Conservation (phyloP, 2,329 filamentous ascomycete species). For the Daldinia sp. region DNA sequence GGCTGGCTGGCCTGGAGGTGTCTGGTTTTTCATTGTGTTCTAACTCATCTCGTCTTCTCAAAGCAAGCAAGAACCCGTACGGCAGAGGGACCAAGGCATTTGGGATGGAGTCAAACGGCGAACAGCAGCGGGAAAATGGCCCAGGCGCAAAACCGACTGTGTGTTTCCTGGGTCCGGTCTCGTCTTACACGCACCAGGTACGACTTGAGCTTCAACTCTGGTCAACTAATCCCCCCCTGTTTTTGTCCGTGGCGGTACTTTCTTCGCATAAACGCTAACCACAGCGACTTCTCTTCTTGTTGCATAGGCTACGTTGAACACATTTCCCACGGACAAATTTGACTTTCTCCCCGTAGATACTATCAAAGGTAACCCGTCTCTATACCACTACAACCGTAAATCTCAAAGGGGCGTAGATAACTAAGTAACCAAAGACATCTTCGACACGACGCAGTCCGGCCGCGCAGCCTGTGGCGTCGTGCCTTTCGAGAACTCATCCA, state of each 20-base stretch:
- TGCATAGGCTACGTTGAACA: conserved; percentile 55
- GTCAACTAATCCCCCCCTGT: not conserved
- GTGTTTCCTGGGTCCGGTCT: conserved; percentile 58
- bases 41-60: not conserved
- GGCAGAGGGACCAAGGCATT: not conserved
- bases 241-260: not conserved
- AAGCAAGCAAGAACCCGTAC: not conserved
- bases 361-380: conserved; percentile 53
- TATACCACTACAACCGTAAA: not conserved
- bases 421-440: conserved; percentile 68
- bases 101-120: conserved; percentile 27
- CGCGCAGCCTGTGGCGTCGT: conserved; percentile 78
- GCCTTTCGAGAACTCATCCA: conserved; percentile 95
- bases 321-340: conserved; percentile 59
- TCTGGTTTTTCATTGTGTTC: not conserved
- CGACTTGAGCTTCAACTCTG: conserved; percentile 20
- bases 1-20: no score
- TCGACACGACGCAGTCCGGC: conserved; percentile 76
- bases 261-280: not conserved
- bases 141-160: conserved; percentile 50
- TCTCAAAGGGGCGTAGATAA: no score
- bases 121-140: conserved; percentile 1
- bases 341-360: conserved; percentile 60
- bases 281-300: not conserved
- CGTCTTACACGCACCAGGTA: conserved; percentile 63